Evolutionary conservation across 2,329 filamentous ascomycete genomes (phyloP).

Genomic region (Ophiosphaerella herpotricha): DNA sequence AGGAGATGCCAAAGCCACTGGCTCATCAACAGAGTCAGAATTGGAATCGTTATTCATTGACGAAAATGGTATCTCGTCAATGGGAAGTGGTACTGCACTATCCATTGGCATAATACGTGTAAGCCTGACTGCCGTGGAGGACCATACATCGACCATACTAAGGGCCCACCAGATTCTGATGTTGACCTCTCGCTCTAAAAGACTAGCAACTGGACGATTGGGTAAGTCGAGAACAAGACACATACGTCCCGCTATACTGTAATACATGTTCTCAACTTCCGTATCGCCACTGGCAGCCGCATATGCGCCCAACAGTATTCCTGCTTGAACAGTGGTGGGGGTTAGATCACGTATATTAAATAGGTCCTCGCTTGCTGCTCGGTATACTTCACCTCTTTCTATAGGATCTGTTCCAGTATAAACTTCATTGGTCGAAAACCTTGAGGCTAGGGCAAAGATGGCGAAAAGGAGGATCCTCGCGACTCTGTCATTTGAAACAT

Average conservation of each 20-base stretch:
- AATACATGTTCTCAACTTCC: conserved; percentile 30
- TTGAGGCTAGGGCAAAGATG: conserved; percentile 24
- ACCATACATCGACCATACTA: conserved; percentile 34
- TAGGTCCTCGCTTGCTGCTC: conserved; percentile 18
- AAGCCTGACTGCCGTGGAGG: conserved; percentile 26
- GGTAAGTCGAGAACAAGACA: conserved; percentile 25
- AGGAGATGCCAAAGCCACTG: conserved; percentile 16
- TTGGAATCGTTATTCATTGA: conserved; percentile 19
- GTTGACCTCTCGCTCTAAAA: conserved; percentile 28
- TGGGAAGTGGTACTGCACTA: conserved; percentile 21
- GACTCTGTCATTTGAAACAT: conserved; percentile 19
- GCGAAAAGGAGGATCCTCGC: conserved; percentile 23
- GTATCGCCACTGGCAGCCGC: conserved; percentile 29
- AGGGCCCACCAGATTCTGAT: conserved; percentile 31
- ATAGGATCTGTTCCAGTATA: conserved; percentile 19
- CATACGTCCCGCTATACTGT: conserved; percentile 27
- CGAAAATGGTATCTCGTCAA: conserved; percentile 28
- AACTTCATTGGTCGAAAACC: conserved; percentile 21
- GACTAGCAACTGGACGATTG: conserved; percentile 21
- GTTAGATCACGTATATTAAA: conserved; percentile 24
- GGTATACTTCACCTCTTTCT: conserved; percentile 22
- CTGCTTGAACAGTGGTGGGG: conserved; percentile 22
- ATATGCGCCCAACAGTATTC: conserved; percentile 26
- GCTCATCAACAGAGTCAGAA: conserved; percentile 12
- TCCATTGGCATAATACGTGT: conserved; percentile 29